Base-by-base conservation (phyloP, 805 yeast species). In the Candida rishiriensis region DNA sequence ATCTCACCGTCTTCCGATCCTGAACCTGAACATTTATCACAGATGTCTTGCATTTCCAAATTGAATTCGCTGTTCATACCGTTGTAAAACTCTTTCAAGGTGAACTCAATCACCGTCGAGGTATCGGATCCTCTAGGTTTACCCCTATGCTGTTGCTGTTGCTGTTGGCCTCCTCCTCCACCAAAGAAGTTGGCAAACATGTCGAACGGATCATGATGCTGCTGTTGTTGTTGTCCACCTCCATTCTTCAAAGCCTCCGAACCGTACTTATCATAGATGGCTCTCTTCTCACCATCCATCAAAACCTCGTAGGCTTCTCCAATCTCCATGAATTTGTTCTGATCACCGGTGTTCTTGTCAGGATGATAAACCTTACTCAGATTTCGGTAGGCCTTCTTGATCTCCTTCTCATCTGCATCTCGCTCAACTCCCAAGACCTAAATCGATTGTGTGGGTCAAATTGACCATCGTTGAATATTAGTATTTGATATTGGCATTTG, bases 221-320 rank as follows among this genome's bases (percentile, higher is more conserved):
- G 51, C 18, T 43, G 47, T 13, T 43, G 51, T 29, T 66, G 65
- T 26, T 76, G 81, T 52, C 75, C 63, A 2, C 83, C 83, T 34
- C 84, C 84, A 50, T 73, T 72, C 57, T 81, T 73, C 39, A 86
- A 57, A 0, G 84, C 93, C 37, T 83, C 91, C 47, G 77, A 80
- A 29, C 99, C 99, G 56, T 71, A 85, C 39, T 71, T 70, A 63
- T 90, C 96, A 63, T 81, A 90, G 11, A 79, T 71, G 26, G 70
- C 56, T 47, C 84, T 75, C 64, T 86, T 85, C 44, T 85, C 87
- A 4, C 75, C 61, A 60, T 88, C 88, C 51, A 79, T 75, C 49
- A 89, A 72, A 11, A 88, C 85, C 43, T 89, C 97, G 63, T 91
- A 91, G 0, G 98, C 98, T 58, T 85, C 95, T 13, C 96, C 96